Evolutionary conservation across 108 stramenopile genomes (phyloP), one percentile per base, ranked within the genome.

Genomic region (Nannochloropsis granulata): DNA sequence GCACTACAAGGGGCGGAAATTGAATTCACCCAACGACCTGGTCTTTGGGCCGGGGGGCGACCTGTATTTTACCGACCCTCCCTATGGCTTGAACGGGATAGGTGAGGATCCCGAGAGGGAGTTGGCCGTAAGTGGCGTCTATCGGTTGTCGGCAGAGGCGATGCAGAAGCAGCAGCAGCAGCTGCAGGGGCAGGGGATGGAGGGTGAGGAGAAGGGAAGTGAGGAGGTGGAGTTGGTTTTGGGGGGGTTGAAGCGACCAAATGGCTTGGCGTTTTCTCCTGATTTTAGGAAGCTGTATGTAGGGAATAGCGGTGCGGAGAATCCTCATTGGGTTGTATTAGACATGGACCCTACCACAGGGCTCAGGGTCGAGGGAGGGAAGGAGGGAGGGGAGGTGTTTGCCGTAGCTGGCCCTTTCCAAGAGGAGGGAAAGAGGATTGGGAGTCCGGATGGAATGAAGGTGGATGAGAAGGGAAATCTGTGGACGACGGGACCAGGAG

Each of bases 1-100:
- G 14, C 90, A 90, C 44, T 89, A 82, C 89, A 44, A 89, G 88
- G 88, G 86, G 12, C 43, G 82, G 43, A 80, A 83, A 26, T 87
- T 90, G 19, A 90, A 90, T 85, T 89, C 88, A 44, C 90, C 90
- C 78, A 90, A 90, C 42, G 90, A 90, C 79, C 79, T 90, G 12
- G 88, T 89, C 11, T 81, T 88, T 78, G 86, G 86, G 25, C 86
- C 83, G 34, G 81, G 78, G 23, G 85, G 89, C 16, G 85, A 90
- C 85, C 19, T 90, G 13, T 90, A 88, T 26, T 90, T 90, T 78
- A 90, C 90, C 21, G 90, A 90, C 43, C 90, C 90, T 24, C 85
- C 86, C 13, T 90, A 82, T 25, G 90, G 90, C 16, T 84, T 90
- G 45, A 82, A 89, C n/a, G 44, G n/a, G 13, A 24, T 25, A 43